These are phyloP conservation scores for Cyathus striatus DNA, from an alignment of 768 basidiomycete species.

Conservation along the genomic window DNA sequence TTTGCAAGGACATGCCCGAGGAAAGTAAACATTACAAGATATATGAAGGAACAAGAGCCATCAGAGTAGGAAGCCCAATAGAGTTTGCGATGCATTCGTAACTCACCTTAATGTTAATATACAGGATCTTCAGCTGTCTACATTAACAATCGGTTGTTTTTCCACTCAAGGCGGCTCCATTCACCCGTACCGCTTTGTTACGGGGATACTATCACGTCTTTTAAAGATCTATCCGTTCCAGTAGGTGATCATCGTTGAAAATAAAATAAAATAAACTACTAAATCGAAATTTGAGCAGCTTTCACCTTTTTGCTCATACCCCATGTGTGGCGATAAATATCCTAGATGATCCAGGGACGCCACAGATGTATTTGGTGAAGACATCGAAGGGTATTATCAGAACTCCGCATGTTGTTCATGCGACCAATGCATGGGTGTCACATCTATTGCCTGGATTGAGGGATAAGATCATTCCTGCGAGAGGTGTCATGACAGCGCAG, in stretches of 20 bases:
- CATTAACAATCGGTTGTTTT: constrained; percentile 43
- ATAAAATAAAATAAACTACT: no score
- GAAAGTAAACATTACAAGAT: not conserved
- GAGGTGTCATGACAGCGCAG: constrained; percentile 65
- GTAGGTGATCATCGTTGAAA: no score
- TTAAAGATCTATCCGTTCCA: no score
- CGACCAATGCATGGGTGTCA: constrained; percentile 80
- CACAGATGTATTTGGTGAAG: constrained; percentile 40
- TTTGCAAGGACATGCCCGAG: not conserved
- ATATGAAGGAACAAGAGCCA: not conserved
- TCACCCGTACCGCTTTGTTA: constrained; percentile 69
- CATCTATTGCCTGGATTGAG: constrained; percentile 64
- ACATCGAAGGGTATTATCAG: constrained; percentile 58
- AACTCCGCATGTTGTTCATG: constrained; percentile 69
- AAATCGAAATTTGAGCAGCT: constrained; percentile 41
- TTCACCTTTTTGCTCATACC: constrained; percentile 54
- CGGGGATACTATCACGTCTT: constrained; percentile 50
- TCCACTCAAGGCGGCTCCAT: constrained; percentile 53
- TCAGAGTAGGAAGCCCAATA: no score
- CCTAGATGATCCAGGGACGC: not conserved
- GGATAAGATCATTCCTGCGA: constrained; percentile 54
- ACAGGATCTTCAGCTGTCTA: constrained; percentile 47
- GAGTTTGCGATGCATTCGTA: no score
- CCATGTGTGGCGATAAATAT: constrained; percentile 38
- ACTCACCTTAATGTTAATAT: not conserved